Evolutionary conservation across 2,329 filamentous ascomycete species (phyloP), one percentile per base, ranked within the genome.

Genomic region (Penicillium paneum): DNA sequence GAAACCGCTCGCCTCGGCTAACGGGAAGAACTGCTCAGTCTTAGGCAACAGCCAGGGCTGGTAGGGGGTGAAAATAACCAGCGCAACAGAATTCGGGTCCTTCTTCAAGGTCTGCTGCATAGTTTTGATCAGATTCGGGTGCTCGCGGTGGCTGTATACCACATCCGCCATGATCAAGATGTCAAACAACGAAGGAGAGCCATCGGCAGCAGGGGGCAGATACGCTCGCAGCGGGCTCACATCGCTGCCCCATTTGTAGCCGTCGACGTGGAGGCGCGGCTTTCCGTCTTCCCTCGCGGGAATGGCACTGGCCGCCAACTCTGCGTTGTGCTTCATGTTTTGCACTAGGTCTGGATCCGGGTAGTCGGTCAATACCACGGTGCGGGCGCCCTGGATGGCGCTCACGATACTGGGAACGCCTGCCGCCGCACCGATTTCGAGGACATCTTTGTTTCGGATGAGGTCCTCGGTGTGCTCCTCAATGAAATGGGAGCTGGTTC

Each of bases 51-150:
- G 78, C 92, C 92, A 97, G 1, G 93, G 92, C 59, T 94, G 81
- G 74, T 97, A 96, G 19, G 90, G 92, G 0, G 92, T 96, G 76
- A 97, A 97, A 72, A 97, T 95, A 8, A 97, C 91, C 64, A 92
- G 83, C 2, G 91, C 91, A 50, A 80, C 81, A 45, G 87, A 83
- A 2, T 77, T 76, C 3, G 71, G 64, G 3, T 76, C 72, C 57
- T 76, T 79, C 63, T 80, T 82, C 65, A 97, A 73, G 15, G 88
- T 89, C 67, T 81, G 70, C 65, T 82, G 78, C 56, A 97, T 83
- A 4, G 88, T 91, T 60, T 82, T 80, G 60, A 95, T 79, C 56
- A 97, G 79, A 66, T 90, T 91, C 2, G 75, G 78, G 68, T 97
- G 93, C 76, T 96, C 91, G 5, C 86, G 88, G 71, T 97, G 91